A percentile compares a stretch with the other conserved stretches of the same genome.
phyloP scores from a whole-genome alignment of 495 filamentous ascomycete species.

The Penicillium parvum region DNA sequence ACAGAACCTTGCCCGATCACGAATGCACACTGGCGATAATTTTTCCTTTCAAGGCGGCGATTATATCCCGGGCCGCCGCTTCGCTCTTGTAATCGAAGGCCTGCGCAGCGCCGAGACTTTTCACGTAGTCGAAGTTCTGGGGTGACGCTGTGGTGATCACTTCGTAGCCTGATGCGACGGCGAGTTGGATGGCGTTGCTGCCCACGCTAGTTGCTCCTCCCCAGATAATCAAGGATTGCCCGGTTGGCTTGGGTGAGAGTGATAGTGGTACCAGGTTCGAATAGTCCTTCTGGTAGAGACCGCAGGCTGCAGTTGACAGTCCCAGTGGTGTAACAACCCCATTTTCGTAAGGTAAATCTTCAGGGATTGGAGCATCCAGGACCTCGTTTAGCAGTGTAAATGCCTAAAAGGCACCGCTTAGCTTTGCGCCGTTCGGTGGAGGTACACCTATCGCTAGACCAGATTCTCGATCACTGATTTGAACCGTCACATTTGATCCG shows the following conservation, averaged over 20 bases:
- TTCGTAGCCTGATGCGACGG: constrained; percentile 51
- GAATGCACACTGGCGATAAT: neutral
- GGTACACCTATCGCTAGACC: constrained; percentile 20
- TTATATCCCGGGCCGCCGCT: constrained; percentile 4
- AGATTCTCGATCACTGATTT: constrained; percentile 42
- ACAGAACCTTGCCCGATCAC: neutral
- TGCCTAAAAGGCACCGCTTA: constrained; percentile 38
- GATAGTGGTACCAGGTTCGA: constrained; percentile 7
- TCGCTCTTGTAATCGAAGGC: constrained; percentile 54
- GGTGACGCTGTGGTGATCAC: constrained; percentile 53
- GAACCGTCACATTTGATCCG: constrained; percentile 15
- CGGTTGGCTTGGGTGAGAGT: constrained; percentile 13
- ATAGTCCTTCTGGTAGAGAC: constrained; percentile 17
- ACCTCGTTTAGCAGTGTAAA: constrained; percentile 35
- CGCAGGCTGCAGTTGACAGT: constrained; percentile 14
- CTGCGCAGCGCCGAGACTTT: constrained; percentile 49
- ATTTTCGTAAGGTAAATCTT: constrained; percentile 37
- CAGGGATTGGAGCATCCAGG: constrained; percentile 41
- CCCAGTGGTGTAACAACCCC: constrained; percentile 32
- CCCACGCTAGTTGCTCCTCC: constrained; percentile 59
- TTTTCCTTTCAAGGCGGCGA: neutral
- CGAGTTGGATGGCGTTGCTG: constrained; percentile 58
- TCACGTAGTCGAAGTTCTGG: constrained; percentile 51
- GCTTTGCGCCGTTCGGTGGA: constrained; percentile 7
- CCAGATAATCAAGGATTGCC: constrained; percentile 32